Base-by-base conservation (phyloP, 2,329 filamentous ascomycete genomes). In the Stachybotrys chartarum region DNA sequence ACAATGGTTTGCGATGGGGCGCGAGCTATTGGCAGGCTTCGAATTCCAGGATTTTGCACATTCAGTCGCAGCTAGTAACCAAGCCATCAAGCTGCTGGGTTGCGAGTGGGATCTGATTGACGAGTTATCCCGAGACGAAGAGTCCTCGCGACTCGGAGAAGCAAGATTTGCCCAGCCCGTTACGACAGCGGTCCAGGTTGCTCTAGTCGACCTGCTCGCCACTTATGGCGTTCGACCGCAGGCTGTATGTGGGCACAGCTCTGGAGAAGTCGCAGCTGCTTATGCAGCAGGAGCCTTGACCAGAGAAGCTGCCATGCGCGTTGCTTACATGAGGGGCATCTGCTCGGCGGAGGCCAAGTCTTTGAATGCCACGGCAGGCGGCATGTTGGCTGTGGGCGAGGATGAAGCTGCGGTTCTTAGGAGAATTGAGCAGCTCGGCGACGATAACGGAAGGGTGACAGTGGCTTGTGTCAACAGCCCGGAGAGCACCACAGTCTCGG, bases 381-480 rank as follows among this genome's bases (percentile, higher is more conserved):
- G 58, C 50, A 73, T 72, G 70, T 62, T 70, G 35, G 69, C 69
- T 6, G 65, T 70, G n/a, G 66, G 63, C 7, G 57, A 68, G 16
- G 54, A 49, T 2, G 53, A 58, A 39, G 53, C 57, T 30, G 55
- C 49, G 7, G 56, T 53, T 30, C 45, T 50, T 10, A 39, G 45
- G 18, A 42, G 47, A 31, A 53, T 55, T 44, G 54, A 51, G 2
- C 49, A 45, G n/a, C 56, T 60, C 7, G 55, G 30, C n/a, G 49
- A 14, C 12, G 32, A n/a, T 51, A 30, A 7, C 30, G n/a, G 18
- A 32, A 51, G 49, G 16, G 17, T 54, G 8, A 32, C 50, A 3
- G 63, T 72, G 47, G 71, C 67, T 7, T 72, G 68, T 54, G 53
- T 65, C 42, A 72, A 72, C 54, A 67, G 65, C 17, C 68, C 65